Evolutionary conservation across 345 rosid species (phyloP), one percentile per base, ranked within the genome.

Genomic region (Rhizophora mangle): DNA sequence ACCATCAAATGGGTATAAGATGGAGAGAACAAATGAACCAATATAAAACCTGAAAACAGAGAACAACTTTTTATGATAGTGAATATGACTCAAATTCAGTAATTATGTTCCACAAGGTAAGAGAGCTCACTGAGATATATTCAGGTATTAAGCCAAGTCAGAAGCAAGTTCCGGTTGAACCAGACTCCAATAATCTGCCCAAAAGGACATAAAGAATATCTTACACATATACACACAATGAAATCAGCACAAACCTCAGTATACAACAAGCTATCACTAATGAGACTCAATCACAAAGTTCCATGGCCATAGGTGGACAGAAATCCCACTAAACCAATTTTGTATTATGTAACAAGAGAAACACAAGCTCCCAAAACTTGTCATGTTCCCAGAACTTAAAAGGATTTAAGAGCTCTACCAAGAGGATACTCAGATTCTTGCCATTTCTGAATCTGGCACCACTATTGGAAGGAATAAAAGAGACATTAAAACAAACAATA

Each of bases 1-100:
- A 85, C 88, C 91, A 87, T 89, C 62, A 61, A 67, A 37, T 69
- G 65, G 46, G 61, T 4, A 47, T 63, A 59, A 70, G 55, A 24
- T 15, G 36, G 36, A 11, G 60, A 71, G 43, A 71, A 64, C 18
- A 54, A 22, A 46, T 47, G 39, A 73, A 32, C 26, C 67, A 18
- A 36, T 29, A 43, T 43, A 43, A 60, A 22, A 51, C 77, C 63
- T 73, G 72, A 46, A 53, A 73, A 62, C 67, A 32, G 46, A 27
- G 63, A n/a, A 30, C 9, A 27, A 27, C 60, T 19, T 54, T 58
- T 57, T 43, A 31, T 27, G 20, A 46, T 27, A 8, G 31, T 46
- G 22, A 30, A 6, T 58, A 19, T 15, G 32, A 16, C 8, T 29
- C 22, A 5, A 22, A 27, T 30, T 32, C 30, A 18, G 46, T 20